phyloP scores from a whole-genome alignment of 2,329 filamentous ascomycete species.

The Cladosporium cucumerinum region DNA sequence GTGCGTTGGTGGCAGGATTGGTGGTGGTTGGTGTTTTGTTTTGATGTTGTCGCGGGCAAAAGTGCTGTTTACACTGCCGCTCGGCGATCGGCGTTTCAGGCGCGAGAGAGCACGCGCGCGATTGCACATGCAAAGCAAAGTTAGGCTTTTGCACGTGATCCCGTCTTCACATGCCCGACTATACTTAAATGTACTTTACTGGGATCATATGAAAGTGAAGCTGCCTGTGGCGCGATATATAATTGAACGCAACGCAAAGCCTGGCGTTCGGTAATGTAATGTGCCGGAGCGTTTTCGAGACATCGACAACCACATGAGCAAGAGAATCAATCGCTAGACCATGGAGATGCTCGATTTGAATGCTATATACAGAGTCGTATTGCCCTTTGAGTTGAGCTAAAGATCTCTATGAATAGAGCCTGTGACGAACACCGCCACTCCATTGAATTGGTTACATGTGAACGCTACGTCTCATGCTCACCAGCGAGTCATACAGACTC shows the following conservation, averaged over 20 bases:
- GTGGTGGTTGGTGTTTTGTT: background rate
- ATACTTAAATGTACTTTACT: background rate
- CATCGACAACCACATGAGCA: background rate
- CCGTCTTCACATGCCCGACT: background rate
- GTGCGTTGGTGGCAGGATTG: background rate
- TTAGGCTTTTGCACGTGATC: background rate
- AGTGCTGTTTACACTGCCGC: constrained; percentile 9
- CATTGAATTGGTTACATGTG: background rate
- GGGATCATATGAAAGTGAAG: no score
- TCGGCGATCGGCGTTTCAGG: constrained; percentile 16
- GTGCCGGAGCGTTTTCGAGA: background rate
- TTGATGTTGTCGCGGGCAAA: constrained; percentile 5
- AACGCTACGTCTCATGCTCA: background rate
- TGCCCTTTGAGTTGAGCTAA: background rate
- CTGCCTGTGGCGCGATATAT: no score
- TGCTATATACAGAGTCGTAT: background rate
- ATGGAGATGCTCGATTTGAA: background rate
- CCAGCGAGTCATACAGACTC: background rate
- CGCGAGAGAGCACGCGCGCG: constrained; percentile 15
- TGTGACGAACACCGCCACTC: background rate
- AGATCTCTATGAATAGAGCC: background rate
- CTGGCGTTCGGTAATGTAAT: no score
- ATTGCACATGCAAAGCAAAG: constrained; percentile 1
- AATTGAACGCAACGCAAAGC: background rate
- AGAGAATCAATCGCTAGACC: background rate